These are phyloP conservation scores for Megacollybia platyphylla DNA, from an alignment of 1,284 basidiomycete species.

Conservation along the genomic window DNA sequence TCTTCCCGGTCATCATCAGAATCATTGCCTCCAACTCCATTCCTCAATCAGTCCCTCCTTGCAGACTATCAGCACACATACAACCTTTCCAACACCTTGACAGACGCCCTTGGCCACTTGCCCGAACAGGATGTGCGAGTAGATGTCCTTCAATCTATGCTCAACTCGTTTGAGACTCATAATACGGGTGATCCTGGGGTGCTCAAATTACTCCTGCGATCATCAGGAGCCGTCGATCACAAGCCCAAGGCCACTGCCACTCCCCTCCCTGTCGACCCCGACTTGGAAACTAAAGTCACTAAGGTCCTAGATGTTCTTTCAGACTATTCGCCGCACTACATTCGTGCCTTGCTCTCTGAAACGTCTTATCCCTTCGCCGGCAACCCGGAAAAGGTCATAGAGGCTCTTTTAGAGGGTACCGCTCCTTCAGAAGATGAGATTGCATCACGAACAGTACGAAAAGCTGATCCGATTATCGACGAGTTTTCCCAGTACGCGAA, in stretches of 20 bases:
- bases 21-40: constrained; percentile 28
- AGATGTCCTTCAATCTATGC: constrained; percentile 37
- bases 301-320: constrained; percentile 67
- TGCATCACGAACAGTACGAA: constrained; percentile 1
- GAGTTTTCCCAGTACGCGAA: constrained; percentile 23
- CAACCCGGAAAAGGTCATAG: constrained; percentile 47
- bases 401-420: constrained; percentile 59
- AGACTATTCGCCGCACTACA: constrained; percentile 37
- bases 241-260: constrained; percentile 16
- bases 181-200: constrained; percentile 29
- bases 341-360: constrained; percentile 41
- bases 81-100: constrained; percentile 36
- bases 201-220: constrained; percentile 46
- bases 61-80: constrained; percentile 61
- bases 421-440: constrained; percentile 36
- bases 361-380: constrained; percentile 33
- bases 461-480: constrained; percentile 3
- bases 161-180: constrained; percentile 24
- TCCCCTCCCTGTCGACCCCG: constrained; percentile 16
- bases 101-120: constrained; percentile 26
- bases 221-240: constrained; percentile 36
- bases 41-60: constrained; percentile 51
- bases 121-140: constrained; percentile 42
- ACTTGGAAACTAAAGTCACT: constrained; percentile 41
- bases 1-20: constrained; percentile 14